Evolutionary conservation across 192 early-diverging fungal genomes (phyloP).

Genomic region (Geranomyces michiganensis): DNA sequence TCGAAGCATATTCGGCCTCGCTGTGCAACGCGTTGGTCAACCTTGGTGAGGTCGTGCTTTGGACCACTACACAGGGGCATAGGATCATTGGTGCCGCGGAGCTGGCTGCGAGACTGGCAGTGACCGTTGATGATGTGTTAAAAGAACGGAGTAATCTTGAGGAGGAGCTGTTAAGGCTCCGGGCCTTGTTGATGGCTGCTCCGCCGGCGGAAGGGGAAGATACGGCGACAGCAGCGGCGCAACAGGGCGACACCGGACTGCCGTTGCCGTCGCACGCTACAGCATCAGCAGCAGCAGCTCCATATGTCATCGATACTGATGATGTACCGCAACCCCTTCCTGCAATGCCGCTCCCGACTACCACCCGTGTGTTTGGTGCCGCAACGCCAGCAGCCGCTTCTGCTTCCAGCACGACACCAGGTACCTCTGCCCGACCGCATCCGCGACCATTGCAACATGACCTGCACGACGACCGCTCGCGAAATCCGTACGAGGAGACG

Average conservation of each 20-base stretch:
- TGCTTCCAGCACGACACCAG: no score
- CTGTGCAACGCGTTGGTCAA: slow-evolving; percentile 24
- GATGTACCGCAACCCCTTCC: background rate
- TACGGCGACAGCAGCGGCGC: no score
- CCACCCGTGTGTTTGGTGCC: slow-evolving; percentile 4
- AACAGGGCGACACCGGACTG: background rate
- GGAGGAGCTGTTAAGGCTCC: slow-evolving; percentile 20
- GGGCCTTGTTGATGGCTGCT: slow-evolving; percentile 13
- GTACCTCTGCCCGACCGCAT: background rate
- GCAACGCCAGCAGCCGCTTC: background rate
- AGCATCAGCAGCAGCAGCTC: background rate
- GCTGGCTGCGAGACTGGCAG: slow-evolving; percentile 24
- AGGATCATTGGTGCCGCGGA: slow-evolving; percentile 27
- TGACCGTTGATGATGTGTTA: slow-evolving; percentile 19
- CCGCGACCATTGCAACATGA: background rate
- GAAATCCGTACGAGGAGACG: background rate
- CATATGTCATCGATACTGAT: background rate
- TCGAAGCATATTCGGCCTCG: slow-evolving; percentile 3
- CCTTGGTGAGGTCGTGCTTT: slow-evolving; percentile 29
- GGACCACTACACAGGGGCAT: slow-evolving; percentile 12
- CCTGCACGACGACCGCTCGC: background rate
- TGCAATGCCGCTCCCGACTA: background rate
- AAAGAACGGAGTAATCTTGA: slow-evolving; percentile 11
- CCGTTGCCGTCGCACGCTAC: background rate
- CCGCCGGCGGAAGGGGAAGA: background rate